Evolutionary conservation across 305 asterid genomes (phyloP).

Genomic region (Withania somnifera): DNA sequence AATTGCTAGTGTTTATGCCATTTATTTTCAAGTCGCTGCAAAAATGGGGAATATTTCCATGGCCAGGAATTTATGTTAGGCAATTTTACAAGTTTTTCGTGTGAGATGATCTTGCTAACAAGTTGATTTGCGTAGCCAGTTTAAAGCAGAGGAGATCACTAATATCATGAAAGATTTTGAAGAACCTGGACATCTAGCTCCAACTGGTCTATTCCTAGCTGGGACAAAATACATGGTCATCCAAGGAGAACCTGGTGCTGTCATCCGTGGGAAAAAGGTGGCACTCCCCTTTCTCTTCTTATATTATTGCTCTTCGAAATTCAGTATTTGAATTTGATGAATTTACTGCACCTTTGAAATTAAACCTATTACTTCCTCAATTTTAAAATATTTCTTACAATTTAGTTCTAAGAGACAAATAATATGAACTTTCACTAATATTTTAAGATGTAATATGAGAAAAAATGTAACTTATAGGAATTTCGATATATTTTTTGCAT

Average conservation of each 20-base stretch:
- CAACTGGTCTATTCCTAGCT: conserved; percentile 17
- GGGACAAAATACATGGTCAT: conserved; percentile 20
- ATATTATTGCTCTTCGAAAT: too few relatives aligned
- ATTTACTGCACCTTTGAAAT: neutral
- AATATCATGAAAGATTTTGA: conserved; percentile 18
- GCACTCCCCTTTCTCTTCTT: neutral
- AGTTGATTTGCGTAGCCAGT: neutral
- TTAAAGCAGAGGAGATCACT: conserved; percentile 8
- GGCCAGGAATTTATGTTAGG: too few relatives aligned
- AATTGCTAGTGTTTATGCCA: neutral
- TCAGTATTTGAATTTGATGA: neutral
- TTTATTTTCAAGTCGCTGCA: neutral
- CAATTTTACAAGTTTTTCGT: too few relatives aligned
- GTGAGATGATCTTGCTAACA: neutral
- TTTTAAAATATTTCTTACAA: too few relatives aligned
- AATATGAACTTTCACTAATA: too few relatives aligned
- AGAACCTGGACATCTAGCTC: conserved; percentile 20
- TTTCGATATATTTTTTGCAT: too few relatives aligned
- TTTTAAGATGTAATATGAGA: too few relatives aligned
- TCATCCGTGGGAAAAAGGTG: conserved; percentile 21
- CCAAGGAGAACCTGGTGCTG: conserved; percentile 21
- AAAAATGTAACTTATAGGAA: too few relatives aligned
- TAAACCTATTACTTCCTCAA: neutral
- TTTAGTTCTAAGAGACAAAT: too few relatives aligned
- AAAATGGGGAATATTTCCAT: too few relatives aligned